Evolutionary conservation across 169 alveolate species (phyloP), one percentile per base, ranked within the genome.

Genomic region (Theileria orientalis): DNA sequence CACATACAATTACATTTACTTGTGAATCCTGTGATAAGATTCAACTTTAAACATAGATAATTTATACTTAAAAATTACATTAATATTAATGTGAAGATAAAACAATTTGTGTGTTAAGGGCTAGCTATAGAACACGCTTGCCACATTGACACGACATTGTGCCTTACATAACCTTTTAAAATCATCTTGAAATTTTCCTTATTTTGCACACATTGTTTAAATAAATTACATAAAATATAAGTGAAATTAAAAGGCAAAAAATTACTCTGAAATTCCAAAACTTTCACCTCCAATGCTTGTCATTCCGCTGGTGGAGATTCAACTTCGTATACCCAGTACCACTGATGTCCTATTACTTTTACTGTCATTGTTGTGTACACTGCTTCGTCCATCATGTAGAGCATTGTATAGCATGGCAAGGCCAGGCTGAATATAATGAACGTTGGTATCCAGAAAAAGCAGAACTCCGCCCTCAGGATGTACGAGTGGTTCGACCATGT

Each of bases 271-370:
- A n/a, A n/a, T n/a, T n/a, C n/a, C n/a, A n/a, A n/a, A n/a, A n/a
- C n/a, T n/a, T n/a, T n/a, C n/a, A n/a, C n/a, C n/a, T n/a, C n/a
- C n/a, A n/a, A n/a, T n/a, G n/a, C n/a, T n/a, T n/a, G 5, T 37
- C 44, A 37, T 54, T 80, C 90, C 32, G 87, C 91, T n/a, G 94
- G 91, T 2, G 96, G 96, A 13, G 96, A 90, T 59, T 92, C 96
- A 41, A 92, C 96, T 69, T 92, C 96, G 84, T 92, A 92, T 13
- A 92, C 90, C 96, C 96, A 92, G 69, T 92, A 91, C 96, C 96
- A 92, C 72, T 92, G 96, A 46, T 94, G 75, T 49, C 96, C 96
- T 32, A 91, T 85, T 59, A 91, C 95, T 64, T 92, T 92, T 16
- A 92, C 94, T 11, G 96, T 92, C 96, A 92, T 92, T 2, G 95